Evolutionary conservation across 495 filamentous ascomycete genomes (phyloP).

Genomic region (Evernia prunastri): DNA sequence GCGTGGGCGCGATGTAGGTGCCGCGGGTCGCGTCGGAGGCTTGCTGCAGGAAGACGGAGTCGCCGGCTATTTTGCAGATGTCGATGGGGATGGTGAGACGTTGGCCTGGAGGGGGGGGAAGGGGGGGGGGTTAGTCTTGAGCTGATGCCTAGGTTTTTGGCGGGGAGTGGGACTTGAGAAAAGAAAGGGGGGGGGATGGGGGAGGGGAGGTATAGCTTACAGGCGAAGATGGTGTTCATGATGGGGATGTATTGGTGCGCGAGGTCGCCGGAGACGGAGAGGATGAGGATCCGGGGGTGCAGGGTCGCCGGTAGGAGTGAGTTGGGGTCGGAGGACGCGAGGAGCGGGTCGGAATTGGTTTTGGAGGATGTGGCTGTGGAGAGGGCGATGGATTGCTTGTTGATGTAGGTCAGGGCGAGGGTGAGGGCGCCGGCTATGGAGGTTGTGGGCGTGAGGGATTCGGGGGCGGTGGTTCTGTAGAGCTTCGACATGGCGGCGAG

Average conservation of each 20-base stretch:
- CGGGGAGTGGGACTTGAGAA: background rate
- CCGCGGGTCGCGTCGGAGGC: conserved; percentile 85
- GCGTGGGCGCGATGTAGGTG: conserved; percentile 68
- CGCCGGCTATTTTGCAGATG: conserved; percentile 75
- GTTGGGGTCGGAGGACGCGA: conserved; percentile 36
- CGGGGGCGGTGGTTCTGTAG: conserved; percentile 54
- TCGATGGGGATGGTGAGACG: conserved; percentile 82
- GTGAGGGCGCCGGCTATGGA: conserved; percentile 89
- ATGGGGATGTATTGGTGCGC: conserved; percentile 92
- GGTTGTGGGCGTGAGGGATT: conserved; percentile 62
- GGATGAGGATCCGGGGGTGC: conserved; percentile 80
- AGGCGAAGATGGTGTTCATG: conserved; percentile 94
- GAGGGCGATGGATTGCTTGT: conserved; percentile 47
- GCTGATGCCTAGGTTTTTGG: background rate
- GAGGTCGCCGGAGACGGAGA: conserved; percentile 73
- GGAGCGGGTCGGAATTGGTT: conserved; percentile 30
- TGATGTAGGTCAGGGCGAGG: conserved; percentile 81
- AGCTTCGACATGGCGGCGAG: conserved; percentile 62
- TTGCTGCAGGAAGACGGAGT: conserved; percentile 90
- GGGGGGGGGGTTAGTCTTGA: background rate
- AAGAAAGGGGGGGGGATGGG: background rate
- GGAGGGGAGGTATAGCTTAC: background rate
- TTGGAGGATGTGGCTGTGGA: conserved; percentile 28
- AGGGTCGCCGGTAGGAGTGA: conserved; percentile 43
- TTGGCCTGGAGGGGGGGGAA: conserved; percentile 42